These are phyloP conservation scores for Phoenix roebelenii DNA, from an alignment of 176 grass and related monocot genomes.

Conservation along the genomic window DNA sequence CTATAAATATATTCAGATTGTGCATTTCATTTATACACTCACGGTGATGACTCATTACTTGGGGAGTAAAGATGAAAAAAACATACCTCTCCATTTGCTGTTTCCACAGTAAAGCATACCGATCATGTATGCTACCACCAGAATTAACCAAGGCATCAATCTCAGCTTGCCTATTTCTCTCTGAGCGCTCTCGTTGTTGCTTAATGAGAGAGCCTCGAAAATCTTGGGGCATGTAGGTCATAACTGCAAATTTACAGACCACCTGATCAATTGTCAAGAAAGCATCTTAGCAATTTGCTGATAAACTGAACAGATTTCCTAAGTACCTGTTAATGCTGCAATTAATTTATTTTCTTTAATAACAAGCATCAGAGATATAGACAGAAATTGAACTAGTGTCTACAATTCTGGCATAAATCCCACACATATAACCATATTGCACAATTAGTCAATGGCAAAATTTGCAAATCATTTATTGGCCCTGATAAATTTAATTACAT, in stretches of 20 bases:
- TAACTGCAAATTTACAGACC: conserved; percentile 64
- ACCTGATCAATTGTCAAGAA: conserved; percentile 18
- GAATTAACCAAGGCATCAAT: conserved; percentile 75
- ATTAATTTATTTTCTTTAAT: too few species aligned
- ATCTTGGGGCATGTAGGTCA: conserved; percentile 99
- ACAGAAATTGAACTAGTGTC: too few species aligned
- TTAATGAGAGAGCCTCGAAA: conserved; percentile 84
- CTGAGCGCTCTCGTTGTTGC: conserved; percentile 84
- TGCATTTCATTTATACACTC: too few species aligned
- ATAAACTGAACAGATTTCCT: background rate
- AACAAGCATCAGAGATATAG: too few species aligned
- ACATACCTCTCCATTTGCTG: conserved; percentile 94
- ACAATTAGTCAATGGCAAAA: too few species aligned
- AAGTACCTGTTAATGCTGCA: too few species aligned
- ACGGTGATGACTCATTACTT: too few species aligned
- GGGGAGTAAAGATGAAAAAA: background rate
- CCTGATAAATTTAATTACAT: too few species aligned
- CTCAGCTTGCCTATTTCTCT: conserved; percentile 88
- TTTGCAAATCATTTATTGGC: too few species aligned
- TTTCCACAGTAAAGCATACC: conserved; percentile 80
- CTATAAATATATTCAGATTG: too few species aligned
- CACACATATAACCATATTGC: too few species aligned
- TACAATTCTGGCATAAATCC: too few species aligned
- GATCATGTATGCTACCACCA: conserved; percentile 70
- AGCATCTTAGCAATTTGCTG: conserved; percentile 4